Conservation (phyloP, 305 asterid genomes). For the Fraxinus sp. region DNA sequence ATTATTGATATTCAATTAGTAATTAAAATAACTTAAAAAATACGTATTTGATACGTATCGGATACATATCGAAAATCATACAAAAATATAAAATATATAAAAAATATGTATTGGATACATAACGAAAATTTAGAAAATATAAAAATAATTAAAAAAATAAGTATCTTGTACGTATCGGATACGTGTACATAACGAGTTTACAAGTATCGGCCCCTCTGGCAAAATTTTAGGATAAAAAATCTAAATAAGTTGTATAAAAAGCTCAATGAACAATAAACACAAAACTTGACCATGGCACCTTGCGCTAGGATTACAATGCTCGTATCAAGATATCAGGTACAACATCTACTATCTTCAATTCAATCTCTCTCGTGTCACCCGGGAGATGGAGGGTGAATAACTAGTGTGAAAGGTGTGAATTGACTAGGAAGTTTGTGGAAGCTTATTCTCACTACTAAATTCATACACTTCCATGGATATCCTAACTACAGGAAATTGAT, state of each 20-base stretch:
- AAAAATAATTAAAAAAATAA: no score
- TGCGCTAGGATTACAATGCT: background rate
- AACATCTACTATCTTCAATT: background rate
- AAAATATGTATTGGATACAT: background rate
- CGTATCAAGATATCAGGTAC: background rate
- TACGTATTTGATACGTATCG: background rate
- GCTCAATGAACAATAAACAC: background rate
- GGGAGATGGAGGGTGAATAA: background rate
- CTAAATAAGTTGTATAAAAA: background rate
- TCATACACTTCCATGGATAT: background rate
- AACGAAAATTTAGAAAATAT: no score
- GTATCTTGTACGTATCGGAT: background rate
- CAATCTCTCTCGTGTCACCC: background rate
- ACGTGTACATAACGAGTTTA: background rate
- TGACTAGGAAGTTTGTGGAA: background rate
- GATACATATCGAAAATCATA: background rate
- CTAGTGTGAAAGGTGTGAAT: background rate
- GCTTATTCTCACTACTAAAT: background rate
- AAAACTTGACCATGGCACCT: background rate
- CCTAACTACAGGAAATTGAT: background rate
- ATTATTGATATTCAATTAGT: background rate
- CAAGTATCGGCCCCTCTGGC: background rate
- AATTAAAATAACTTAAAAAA: background rate
- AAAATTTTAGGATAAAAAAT: background rate
- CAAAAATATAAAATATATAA: background rate